These are phyloP conservation scores for Zygosaccharomyces sapae DNA, from an alignment of 1,139 yeast species.

Conservation along the genomic window DNA sequence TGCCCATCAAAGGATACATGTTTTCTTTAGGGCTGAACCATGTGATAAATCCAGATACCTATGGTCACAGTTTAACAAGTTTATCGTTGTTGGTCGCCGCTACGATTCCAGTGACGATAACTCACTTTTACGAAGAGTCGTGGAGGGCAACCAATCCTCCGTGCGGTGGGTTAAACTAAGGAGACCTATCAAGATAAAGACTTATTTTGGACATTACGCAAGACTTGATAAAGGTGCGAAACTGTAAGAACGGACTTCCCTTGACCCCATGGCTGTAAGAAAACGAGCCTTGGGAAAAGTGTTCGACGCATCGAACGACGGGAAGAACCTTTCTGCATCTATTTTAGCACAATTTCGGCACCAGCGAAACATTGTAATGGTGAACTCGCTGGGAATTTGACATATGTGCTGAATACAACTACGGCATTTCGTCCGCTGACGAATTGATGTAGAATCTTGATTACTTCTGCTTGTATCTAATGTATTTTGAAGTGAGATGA, in stretches of 20 bases:
- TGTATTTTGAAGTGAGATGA: background rate
- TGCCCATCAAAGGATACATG: background rate
- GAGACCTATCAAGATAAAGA: constrained; percentile 9
- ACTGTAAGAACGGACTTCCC: background rate
- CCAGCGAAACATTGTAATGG: constrained; percentile 24
- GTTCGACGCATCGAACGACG: constrained; percentile 2
- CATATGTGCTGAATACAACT: constrained; percentile 28
- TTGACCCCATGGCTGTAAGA: background rate
- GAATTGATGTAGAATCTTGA: background rate
- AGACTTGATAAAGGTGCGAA: constrained; percentile 10
- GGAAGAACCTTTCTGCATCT: constrained; percentile 9
- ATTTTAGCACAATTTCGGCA: constrained; percentile 37
- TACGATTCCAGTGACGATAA: constrained; percentile 28
- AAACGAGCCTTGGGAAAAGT: background rate
- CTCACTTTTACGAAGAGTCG: background rate
- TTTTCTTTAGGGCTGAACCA: constrained; percentile 17
- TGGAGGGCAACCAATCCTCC: background rate
- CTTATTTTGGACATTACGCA: constrained; percentile 11
- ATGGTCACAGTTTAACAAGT: constrained; percentile 8
- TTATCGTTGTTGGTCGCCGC: constrained; percentile 19
- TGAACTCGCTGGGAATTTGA: constrained; percentile 35
- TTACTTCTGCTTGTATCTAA: background rate
- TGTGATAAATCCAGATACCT: constrained; percentile 10
- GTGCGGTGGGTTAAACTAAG: constrained; percentile 10
- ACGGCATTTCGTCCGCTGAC: constrained; percentile 3